A percentile compares a stretch with the other conserved stretches of the same genome.
phyloP scores from a whole-genome alignment of 805 yeast genomes.

The Diddensiella caesifluorescens region DNA sequence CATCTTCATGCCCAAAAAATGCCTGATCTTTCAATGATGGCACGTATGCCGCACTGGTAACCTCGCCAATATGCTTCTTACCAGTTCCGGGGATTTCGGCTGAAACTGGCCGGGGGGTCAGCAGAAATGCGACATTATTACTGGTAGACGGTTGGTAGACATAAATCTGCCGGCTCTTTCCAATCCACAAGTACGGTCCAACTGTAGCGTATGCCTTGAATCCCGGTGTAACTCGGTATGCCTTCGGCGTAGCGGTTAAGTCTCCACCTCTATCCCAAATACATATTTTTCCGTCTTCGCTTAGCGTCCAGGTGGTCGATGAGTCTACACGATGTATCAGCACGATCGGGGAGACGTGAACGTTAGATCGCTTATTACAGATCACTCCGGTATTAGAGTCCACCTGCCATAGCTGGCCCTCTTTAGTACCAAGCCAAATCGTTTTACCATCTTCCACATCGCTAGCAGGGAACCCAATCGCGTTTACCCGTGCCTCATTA shows the following conservation, averaged over 20 bases:
- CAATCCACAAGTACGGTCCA: slow-evolving; percentile 32
- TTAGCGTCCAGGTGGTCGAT: slow-evolving; percentile 31
- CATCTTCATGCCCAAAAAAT: slow-evolving; percentile 39
- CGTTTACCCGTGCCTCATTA: slow-evolving; percentile 23
- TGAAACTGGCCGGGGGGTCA: slow-evolving; percentile 26
- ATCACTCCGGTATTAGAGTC: slow-evolving; percentile 21
- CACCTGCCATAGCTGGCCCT: slow-evolving; percentile 31
- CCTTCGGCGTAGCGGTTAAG: slow-evolving; percentile 25
- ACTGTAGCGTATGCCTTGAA: slow-evolving; percentile 25
- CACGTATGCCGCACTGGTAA: slow-evolving; percentile 28
- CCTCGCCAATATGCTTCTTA: slow-evolving; percentile 25
- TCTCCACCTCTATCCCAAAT: slow-evolving; percentile 29
- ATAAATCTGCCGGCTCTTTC: slow-evolving; percentile 28
- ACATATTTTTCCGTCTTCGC: slow-evolving; percentile 35
- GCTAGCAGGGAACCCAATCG: slow-evolving; percentile 24
- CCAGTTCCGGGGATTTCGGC: neutral
- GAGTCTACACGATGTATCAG: slow-evolving; percentile 14
- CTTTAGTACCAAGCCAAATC: slow-evolving; percentile 34
- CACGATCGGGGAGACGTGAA: slow-evolving; percentile 22
- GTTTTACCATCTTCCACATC: slow-evolving; percentile 14
- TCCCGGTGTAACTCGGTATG: slow-evolving; percentile 27
- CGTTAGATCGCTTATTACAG: slow-evolving; percentile 21
- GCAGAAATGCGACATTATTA: slow-evolving; percentile 20
- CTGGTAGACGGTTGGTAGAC: slow-evolving; percentile 29
- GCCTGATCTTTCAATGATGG: slow-evolving; percentile 25